Conservation (phyloP, 2,329 filamentous ascomycete species). For the Cylindrodendrum hubeiense region DNA sequence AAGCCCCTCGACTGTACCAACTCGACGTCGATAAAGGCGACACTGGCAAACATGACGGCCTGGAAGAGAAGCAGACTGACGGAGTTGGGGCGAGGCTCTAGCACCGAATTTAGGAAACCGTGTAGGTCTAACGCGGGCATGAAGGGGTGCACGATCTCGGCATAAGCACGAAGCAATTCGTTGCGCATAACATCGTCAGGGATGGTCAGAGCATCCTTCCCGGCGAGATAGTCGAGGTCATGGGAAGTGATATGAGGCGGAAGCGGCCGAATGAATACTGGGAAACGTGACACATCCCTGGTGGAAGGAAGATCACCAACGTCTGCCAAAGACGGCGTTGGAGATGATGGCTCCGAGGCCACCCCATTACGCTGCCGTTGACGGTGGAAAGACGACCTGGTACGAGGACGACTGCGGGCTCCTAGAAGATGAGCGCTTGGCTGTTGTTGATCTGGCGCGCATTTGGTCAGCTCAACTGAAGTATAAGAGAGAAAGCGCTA, state of each 20-base stretch:
- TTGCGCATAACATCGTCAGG: constrained; percentile 18
- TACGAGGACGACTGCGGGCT: too few relatives aligned
- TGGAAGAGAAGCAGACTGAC: constrained; percentile 23
- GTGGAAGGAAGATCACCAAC: too few relatives aligned
- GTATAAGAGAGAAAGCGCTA: neutral
- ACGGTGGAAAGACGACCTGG: too few relatives aligned
- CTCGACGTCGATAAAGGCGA: constrained; percentile 19
- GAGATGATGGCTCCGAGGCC: constrained; percentile 1
- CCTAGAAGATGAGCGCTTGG: too few relatives aligned
- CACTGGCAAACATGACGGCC: constrained; percentile 28
- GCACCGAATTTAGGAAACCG: constrained; percentile 8
- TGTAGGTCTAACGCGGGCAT: constrained; percentile 19
- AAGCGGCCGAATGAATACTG: constrained; percentile 9
- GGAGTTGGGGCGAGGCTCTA: neutral
- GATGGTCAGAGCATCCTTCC: constrained; percentile 22
- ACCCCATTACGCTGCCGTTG: too few relatives aligned
- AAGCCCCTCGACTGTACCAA: constrained; percentile 10
- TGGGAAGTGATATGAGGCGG: constrained; percentile 3
- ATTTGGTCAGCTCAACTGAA: too few relatives aligned
- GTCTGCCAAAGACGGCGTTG: neutral
- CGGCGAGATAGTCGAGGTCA: constrained; percentile 17
- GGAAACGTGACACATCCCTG: neutral
- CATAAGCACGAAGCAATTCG: constrained; percentile 19
- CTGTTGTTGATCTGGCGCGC: too few relatives aligned
- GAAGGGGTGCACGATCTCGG: constrained; percentile 23